phyloP scores from a whole-genome alignment of 2,329 filamentous ascomycete genomes.

The Keithomyces neogunnii region DNA sequence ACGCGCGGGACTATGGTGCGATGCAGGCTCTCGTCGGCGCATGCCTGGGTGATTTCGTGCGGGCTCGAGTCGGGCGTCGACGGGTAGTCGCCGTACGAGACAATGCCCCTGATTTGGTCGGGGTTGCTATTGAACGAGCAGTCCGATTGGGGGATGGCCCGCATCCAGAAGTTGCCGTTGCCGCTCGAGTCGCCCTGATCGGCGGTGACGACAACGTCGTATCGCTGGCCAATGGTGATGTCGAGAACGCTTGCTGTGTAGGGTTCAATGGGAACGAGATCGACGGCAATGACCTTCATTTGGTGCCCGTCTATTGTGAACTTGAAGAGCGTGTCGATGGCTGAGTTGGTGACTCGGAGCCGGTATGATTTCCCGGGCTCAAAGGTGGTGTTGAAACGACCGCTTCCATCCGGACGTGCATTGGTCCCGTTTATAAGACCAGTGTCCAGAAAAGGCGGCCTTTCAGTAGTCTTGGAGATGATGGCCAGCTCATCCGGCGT shows the following conservation, averaged over 20 bases:
- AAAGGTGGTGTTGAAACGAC: constrained; percentile 29
- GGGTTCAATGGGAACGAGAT: constrained; percentile 49
- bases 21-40: too few species aligned
- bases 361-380: constrained; percentile 34
- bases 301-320: constrained; percentile 49
- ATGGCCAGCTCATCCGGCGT: constrained; percentile 30
- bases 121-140: constrained; percentile 7
- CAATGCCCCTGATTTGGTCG: constrained; percentile 39
- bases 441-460: constrained; percentile 26
- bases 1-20: too few species aligned
- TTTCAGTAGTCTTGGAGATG: neutral
- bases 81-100: constrained; percentile 29
- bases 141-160: constrained; percentile 20
- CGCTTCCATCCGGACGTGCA: constrained; percentile 23
- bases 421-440: constrained; percentile 37
- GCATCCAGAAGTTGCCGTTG: constrained; percentile 38
- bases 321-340: constrained; percentile 33
- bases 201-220: constrained; percentile 37
- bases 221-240: constrained; percentile 36
- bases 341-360: constrained; percentile 39
- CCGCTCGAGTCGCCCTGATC: constrained; percentile 13
- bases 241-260: constrained; percentile 42
- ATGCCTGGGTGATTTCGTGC: too few species aligned
- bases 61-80: neutral
- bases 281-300: constrained; percentile 48